These are phyloP conservation scores for Penicillium crustosum DNA, from an alignment of 2,329 filamentous ascomycete genomes.

Conservation along the genomic window DNA sequence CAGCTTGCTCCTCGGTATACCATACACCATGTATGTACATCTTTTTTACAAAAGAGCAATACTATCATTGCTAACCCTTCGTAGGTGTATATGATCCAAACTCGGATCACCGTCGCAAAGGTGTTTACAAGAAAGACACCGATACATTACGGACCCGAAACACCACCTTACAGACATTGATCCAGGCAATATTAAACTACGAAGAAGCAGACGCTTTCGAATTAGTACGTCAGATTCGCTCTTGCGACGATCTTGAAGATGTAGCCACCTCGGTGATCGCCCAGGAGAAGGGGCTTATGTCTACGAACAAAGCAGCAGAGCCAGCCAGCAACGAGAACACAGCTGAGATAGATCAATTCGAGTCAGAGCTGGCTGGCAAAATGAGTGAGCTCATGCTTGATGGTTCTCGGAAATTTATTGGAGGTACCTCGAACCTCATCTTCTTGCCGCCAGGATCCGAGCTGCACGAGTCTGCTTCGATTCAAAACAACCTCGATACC, in stretches of 20 bases:
- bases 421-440: constrained; percentile 90
- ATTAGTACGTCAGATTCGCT: constrained; percentile 82
- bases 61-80: constrained; percentile 14
- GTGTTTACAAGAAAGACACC: constrained; percentile 91
- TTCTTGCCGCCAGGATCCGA: constrained; percentile 63
- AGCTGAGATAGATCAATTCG: constrained; percentile 52
- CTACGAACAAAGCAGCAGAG: constrained; percentile 38
- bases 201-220: constrained; percentile 80
- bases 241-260: constrained; percentile 71
- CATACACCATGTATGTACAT: constrained; percentile 42
- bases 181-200: constrained; percentile 89
- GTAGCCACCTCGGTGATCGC: constrained; percentile 61
- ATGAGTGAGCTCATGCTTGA: constrained; percentile 90
- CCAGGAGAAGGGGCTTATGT: constrained; percentile 50
- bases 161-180: constrained; percentile 85
- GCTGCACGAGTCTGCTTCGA: constrained; percentile 39
- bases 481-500: constrained; percentile 48
- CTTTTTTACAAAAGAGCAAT: background rate
- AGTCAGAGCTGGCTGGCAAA: constrained; percentile 82
- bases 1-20: constrained; percentile 94
- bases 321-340: constrained; percentile 41
- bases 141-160: constrained; percentile 84
- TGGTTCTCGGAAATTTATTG: constrained; percentile 85
- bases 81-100: constrained; percentile 94
- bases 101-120: constrained; percentile 92